Conservation (phyloP, 345 rosid genomes). For the Lepidium aucheri region DNA sequence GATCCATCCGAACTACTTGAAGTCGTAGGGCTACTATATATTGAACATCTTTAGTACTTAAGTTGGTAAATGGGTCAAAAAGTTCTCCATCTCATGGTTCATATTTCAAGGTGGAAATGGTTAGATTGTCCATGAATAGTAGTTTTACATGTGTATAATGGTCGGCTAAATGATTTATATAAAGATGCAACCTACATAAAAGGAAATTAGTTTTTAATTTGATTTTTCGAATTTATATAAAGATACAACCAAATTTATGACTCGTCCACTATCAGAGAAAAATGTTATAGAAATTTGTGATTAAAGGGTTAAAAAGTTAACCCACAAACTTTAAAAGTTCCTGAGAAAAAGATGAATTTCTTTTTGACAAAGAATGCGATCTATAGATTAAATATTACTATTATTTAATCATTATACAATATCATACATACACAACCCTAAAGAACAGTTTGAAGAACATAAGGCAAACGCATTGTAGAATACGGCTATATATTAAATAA, state of each 20-base stretch:
- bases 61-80: background rate
- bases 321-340: background rate
- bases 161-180: background rate
- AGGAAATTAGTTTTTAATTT: background rate
- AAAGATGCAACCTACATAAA: background rate
- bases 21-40: too few relatives aligned
- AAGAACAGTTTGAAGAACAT: background rate
- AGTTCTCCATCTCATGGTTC: conserved; percentile 11
- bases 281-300: background rate
- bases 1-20: too few relatives aligned
- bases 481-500: too few relatives aligned
- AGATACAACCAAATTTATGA: background rate
- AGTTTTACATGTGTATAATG: background rate
- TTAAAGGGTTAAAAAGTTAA: background rate
- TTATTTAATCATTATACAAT: background rate
- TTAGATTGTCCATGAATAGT: background rate
- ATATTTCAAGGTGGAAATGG: background rate
- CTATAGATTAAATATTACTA: background rate
- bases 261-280: background rate
- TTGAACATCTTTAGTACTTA: background rate
- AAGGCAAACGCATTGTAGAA: background rate
- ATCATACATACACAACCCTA: background rate
- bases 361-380: background rate
- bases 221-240: background rate
- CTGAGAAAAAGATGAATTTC: background rate